These are phyloP conservation scores for Fusarium fujikuroi DNA, from an alignment of 2,329 filamentous ascomycete genomes.

Conservation along the genomic window DNA sequence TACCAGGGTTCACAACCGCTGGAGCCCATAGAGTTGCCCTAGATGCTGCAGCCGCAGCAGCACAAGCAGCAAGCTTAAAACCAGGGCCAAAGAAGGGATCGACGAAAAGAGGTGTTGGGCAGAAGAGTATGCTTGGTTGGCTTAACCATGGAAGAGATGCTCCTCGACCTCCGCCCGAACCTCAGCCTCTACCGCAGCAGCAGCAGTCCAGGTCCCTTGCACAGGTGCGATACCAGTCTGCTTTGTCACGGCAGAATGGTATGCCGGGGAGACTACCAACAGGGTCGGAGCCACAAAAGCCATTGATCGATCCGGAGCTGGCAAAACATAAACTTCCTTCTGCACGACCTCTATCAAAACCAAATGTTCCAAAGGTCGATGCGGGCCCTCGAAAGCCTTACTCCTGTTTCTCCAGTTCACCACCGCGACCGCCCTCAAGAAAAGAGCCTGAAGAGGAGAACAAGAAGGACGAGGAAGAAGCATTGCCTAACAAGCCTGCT, in stretches of 20 bases:
- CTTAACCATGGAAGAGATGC: constrained; percentile 45
- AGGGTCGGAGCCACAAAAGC: constrained; percentile 13
- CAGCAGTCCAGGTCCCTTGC: constrained; percentile 34
- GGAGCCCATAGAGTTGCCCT: constrained; percentile 62
- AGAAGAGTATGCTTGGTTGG: constrained; percentile 57
- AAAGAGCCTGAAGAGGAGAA: constrained; percentile 38
- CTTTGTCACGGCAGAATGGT: constrained; percentile 38
- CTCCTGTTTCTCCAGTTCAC: constrained; percentile 68
- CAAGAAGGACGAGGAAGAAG: constrained; percentile 40
- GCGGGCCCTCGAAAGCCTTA: constrained; percentile 58
- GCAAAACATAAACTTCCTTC: constrained; percentile 56
- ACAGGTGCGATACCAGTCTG: constrained; percentile 43
- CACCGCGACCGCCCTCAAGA: constrained; percentile 49
- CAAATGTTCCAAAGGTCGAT: constrained; percentile 43
- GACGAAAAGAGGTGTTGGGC: constrained; percentile 51
- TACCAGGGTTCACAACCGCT: constrained; percentile 71
- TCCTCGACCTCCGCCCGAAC: constrained; percentile 11
- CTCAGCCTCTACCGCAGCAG: constrained; percentile 25
- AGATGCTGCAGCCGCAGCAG: constrained; percentile 25
- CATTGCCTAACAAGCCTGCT: constrained; percentile 48
- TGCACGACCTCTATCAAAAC: constrained; percentile 50
- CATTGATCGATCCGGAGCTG: constrained; percentile 47
- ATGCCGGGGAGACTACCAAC: constrained; percentile 1
- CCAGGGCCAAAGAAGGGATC: constrained; percentile 42
- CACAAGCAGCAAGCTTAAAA: constrained; percentile 32